phyloP scores from a whole-genome alignment of 2,329 filamentous ascomycete species.

The Botrytis cinerea region DNA sequence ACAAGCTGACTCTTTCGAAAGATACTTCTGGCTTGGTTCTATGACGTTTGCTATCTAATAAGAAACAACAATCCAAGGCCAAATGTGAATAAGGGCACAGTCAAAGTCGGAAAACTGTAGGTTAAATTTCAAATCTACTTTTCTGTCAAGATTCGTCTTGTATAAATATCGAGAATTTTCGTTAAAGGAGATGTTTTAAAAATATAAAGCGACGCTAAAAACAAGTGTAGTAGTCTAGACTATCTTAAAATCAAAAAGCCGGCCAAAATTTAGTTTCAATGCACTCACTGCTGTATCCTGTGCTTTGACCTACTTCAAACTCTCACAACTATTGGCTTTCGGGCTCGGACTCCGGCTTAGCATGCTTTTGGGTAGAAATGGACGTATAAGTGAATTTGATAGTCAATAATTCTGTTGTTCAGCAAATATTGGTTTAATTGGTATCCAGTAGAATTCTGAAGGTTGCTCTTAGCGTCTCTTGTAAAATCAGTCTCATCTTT shows the following conservation, averaged over 20 bases:
- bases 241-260: neutral
- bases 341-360: neutral
- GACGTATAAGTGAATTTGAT: neutral
- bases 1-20: neutral
- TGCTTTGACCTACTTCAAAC: neutral
- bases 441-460: neutral
- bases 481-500: neutral
- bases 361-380: neutral
- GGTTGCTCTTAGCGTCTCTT: neutral
- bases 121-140: neutral
- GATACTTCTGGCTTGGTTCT: neutral
- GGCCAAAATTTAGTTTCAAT: neutral
- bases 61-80: neutral
- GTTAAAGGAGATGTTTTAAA: neutral
- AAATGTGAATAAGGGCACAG: neutral
- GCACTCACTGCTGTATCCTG: neutral
- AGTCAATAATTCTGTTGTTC: neutral
- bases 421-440: neutral
- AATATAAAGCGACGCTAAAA: neutral
- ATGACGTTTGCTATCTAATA: neutral
- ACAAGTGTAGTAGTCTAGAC: neutral
- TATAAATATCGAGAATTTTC: neutral
- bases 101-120: neutral
- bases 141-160: fast-evolving
- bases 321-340: neutral